A percentile compares a stretch with the other conserved stretches of the same genome.
Evolutionary conservation across 768 basidiomycete genomes (phyloP).

Genomic region (Lactarius quietus): DNA sequence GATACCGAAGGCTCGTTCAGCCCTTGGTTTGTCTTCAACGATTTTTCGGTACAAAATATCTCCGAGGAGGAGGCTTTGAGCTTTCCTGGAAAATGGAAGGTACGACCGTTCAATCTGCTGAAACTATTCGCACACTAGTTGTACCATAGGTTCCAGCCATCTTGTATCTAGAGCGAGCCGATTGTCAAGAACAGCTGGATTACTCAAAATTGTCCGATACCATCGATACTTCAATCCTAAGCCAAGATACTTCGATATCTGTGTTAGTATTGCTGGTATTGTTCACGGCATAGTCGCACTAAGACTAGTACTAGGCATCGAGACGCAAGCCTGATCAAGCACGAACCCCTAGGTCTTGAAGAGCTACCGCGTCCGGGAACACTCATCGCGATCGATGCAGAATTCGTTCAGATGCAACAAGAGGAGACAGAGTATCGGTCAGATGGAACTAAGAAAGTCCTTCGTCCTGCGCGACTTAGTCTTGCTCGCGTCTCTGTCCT

Average conservation of each 20-base stretch:
- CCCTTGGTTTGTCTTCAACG: slow-evolving; percentile 95
- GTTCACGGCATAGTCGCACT: not conserved
- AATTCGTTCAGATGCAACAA: slow-evolving; percentile 98
- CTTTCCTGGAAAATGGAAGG: slow-evolving; percentile 93
- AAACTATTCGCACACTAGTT: not conserved
- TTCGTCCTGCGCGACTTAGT: slow-evolving; percentile 87
- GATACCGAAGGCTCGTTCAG: slow-evolving; percentile 35
- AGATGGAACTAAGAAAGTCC: slow-evolving; percentile 89
- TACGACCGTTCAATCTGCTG: slow-evolving; percentile 31
- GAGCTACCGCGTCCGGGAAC: slow-evolving; percentile 87
- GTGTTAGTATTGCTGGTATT: slow-evolving; percentile 44
- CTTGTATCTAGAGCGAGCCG: slow-evolving; percentile 82
- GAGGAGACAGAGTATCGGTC: slow-evolving; percentile 96
- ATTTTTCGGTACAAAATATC: slow-evolving; percentile 85
- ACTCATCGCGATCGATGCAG: slow-evolving; percentile 92
- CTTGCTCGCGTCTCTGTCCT: slow-evolving; percentile 93
- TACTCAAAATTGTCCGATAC: slow-evolving; percentile 58
- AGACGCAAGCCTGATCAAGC: slow-evolving; percentile 67
- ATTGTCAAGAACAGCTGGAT: slow-evolving; percentile 56
- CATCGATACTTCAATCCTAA: slow-evolving; percentile 72
- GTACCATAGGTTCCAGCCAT: slow-evolving; percentile 70
- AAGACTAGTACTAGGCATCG: slow-evolving; percentile 54
- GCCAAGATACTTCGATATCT: slow-evolving; percentile 85
- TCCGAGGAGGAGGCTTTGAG: slow-evolving; percentile 83
- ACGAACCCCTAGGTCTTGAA: slow-evolving; percentile 62